Evolutionary conservation across 805 yeast species (phyloP), one percentile per base, ranked within the genome.

Genomic region (Candida michaelii): DNA sequence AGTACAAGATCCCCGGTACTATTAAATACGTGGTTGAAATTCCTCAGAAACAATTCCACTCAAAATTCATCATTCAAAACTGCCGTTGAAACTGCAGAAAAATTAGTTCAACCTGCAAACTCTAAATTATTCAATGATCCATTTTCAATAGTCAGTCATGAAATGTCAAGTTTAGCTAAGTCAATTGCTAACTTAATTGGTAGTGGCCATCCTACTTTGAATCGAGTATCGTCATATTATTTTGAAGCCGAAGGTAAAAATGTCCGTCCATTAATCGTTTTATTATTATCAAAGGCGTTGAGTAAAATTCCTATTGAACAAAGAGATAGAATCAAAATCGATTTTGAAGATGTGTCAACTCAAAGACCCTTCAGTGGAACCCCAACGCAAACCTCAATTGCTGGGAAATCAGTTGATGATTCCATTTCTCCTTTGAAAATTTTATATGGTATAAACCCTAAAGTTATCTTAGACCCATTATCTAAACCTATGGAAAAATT

Each of bases 161-260:
- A 91, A 57, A 91, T 91, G 99, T 82, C 89, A 16, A 81, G 80
- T 27, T 66, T 91, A 55, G 97, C 96, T 19, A 79, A 79, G 56
- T 89, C 89, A 58, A 93, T 91, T 48, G 95, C 96, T 36, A 69
- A 75, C 14, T 72, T 93, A 41, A 83, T 91, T 44, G 97, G 98
- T 1, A 83, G 95, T 0, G 96, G 97, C 2, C 97, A 91, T 58
- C 97, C 98, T 1, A 83, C 93, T 9, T 73, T 91, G 47, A 90
- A 91, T 65, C 75, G 95, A 51, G 96, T 91, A 3, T 83, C 96
- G n/a, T 80, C 89, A 27, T 93, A 93, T 67, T 93, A 93, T 66
- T 93, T 93, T 54, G 96, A 90, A 64, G 87, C 93, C 14, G 96
- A 91, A 59, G 98, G 99, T 5, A 93, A 93, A 63, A 95, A 90